Percentiles rank a stretch among this genome's conserved stretches.
phyloP scores from a whole-genome alignment of 805 yeast species.

The Torulaspora microellipsoides region DNA sequence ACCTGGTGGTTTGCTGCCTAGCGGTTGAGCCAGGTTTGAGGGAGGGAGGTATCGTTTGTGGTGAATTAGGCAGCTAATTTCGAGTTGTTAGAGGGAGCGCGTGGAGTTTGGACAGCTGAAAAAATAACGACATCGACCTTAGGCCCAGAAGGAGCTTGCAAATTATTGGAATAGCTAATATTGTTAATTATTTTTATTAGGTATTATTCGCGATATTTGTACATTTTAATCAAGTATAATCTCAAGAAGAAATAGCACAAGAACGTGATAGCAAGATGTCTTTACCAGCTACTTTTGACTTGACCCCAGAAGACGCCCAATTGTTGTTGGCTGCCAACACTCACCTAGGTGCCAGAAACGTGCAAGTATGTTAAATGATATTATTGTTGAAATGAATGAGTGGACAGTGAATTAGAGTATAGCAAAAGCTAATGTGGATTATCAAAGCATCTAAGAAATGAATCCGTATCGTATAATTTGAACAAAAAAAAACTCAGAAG shows the following conservation, averaged over 20 bases:
- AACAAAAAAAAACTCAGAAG: too few relatives aligned
- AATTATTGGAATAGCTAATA: slow-evolving; percentile 6
- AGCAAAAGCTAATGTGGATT: too few relatives aligned
- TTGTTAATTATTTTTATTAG: slow-evolving; percentile 4
- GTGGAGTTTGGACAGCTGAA: neutral
- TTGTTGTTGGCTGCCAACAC: slow-evolving; percentile 98
- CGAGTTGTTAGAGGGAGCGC: too few relatives aligned
- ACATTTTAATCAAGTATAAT: slow-evolving; percentile 8
- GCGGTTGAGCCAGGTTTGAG: too few relatives aligned
- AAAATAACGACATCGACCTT: slow-evolving; percentile 5
- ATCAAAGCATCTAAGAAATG: too few relatives aligned
- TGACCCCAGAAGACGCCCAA: slow-evolving; percentile 98
- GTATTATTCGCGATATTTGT: slow-evolving; percentile 6
- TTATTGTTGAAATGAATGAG: too few relatives aligned
- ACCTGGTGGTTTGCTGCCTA: too few relatives aligned
- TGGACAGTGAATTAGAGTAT: too few relatives aligned
- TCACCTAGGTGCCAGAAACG: slow-evolving; percentile 99
- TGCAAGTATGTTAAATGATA: slow-evolving; percentile 68
- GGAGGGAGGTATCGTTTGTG: too few relatives aligned
- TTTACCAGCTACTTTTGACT: slow-evolving; percentile 82
- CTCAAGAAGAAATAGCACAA: slow-evolving; percentile 28
- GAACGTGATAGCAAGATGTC: slow-evolving; percentile 49
- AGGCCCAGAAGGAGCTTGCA: slow-evolving; percentile 1
- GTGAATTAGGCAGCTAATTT: too few relatives aligned
- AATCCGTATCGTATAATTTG: neutral